These are phyloP conservation scores for Aureobasidium musti DNA, from an alignment of 2,329 filamentous ascomycete species.

Conservation along the genomic window DNA sequence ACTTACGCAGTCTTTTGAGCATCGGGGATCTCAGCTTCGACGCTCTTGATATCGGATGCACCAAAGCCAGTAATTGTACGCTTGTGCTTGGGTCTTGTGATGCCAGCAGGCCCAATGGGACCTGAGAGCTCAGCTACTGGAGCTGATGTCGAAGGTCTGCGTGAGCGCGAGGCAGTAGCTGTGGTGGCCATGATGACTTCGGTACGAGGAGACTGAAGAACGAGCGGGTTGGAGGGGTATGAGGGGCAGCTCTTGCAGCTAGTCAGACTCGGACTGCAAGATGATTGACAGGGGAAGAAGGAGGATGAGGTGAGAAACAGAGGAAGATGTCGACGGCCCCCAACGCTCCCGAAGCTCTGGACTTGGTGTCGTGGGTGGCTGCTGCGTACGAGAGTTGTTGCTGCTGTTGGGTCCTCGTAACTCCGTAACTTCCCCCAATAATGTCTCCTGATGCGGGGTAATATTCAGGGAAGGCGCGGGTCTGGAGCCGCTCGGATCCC, in stretches of 20 bases:
- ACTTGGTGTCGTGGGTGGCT: constrained; percentile 17
- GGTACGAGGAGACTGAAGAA: background rate
- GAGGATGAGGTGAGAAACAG: constrained; percentile 12
- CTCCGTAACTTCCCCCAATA: constrained; percentile 2
- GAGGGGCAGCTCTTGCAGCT: constrained; percentile 14
- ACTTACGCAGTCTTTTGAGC: constrained; percentile 80
- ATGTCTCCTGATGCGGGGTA: constrained; percentile 17
- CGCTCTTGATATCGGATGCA: constrained; percentile 84
- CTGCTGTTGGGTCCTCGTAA: background rate
- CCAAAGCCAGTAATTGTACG: constrained; percentile 95
- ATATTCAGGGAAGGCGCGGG: background rate
- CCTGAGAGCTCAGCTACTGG: constrained; percentile 86
- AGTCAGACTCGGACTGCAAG: background rate
- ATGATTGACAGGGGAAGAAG: constrained; percentile 23
- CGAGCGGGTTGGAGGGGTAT: background rate
- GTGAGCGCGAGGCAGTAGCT: constrained; percentile 61
- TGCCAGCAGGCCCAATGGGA: constrained; percentile 74
- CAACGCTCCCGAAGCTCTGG: constrained; percentile 23
- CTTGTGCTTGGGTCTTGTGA: constrained; percentile 93
- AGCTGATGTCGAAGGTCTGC: constrained; percentile 76
- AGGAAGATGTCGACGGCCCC: constrained; percentile 16
- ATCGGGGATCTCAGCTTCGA: constrained; percentile 90
- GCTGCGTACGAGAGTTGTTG: constrained; percentile 5
- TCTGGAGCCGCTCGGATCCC: constrained; percentile 7
- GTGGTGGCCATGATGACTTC: constrained; percentile 34